Conservation (phyloP, 1,139 yeast species). For the Magnusiomyces magnusii region DNA sequence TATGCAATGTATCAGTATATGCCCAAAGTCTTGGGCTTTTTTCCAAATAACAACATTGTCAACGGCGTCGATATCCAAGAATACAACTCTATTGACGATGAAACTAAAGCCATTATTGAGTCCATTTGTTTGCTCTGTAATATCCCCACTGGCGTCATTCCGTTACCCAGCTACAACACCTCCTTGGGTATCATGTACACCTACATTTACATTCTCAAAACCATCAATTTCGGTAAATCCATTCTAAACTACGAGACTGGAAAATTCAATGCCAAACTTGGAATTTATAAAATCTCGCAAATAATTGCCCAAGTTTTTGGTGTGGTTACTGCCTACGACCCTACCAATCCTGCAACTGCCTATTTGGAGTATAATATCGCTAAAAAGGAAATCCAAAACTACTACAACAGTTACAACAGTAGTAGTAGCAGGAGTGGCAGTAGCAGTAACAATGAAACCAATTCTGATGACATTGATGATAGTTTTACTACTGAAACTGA, state of each 20-base stretch:
- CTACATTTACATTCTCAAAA: background rate
- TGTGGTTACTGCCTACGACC: background rate
- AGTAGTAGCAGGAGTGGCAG: background rate
- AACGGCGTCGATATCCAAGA: background rate
- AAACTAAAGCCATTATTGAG: background rate
- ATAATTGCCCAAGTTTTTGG: background rate
- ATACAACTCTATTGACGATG: background rate
- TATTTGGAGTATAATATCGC: conserved; percentile 1
- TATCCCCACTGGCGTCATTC: background rate
- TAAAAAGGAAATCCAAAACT: background rate
- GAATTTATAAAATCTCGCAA: background rate
- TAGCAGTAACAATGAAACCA: background rate
- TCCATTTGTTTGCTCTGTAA: background rate
- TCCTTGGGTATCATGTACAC: background rate
- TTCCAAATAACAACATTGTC: background rate
- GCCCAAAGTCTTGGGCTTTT: background rate
- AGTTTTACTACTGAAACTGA: background rate
- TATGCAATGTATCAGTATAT: background rate
- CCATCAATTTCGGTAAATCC: background rate
- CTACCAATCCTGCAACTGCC: background rate
- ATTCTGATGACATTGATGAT: background rate
- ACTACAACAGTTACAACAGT: background rate
- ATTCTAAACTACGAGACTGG: background rate
- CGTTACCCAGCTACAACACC: background rate
- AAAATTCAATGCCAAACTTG: background rate